Evolutionary conservation across 352 stramenopile species (phyloP), one percentile per base, ranked within the genome.

Genomic region (Phytophthora fragariaefolia): DNA sequence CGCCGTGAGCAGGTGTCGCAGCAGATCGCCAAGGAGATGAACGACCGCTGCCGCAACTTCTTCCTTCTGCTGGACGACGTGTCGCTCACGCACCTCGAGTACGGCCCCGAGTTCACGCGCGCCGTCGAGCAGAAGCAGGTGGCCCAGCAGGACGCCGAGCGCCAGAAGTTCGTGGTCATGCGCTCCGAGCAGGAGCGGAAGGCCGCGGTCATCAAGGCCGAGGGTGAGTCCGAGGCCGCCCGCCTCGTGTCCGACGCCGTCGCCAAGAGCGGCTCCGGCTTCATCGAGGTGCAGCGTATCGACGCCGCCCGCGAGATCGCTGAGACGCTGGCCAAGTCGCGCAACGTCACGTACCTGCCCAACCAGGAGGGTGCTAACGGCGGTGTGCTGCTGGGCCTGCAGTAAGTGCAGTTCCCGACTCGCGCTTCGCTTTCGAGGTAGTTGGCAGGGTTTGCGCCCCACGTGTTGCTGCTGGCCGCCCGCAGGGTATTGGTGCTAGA

Each of bases 101-200:
- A 99, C 85, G 96, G 97, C 50, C 76, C 86, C 10, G 98, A 99
- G 75, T 99, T 99, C 80, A 99, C 98, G 73, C 98, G 98, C 70
- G 98, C 98, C 71, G 99, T 99, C 83, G 98, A 99, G 88, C 79
- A 95, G 62, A 99, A 99, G 90, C 98, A 99, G 83, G 98, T 99
- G 28, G 98, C 98, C 30, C 97, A 98, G 71, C 98, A 99, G 83
- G 97, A 99, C 53, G 98, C 98, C 15, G 98, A 99, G 80, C 96
- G 97, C 54, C 96, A 99, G 77, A 98, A 99, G 76, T 99, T 99
- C 74, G 91, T 99, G 17, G 98, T 99, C 51, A 91, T 96, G 73
- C 97, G 96, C 74, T 98, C 98, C n/a, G 98, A 99, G 70, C 98
- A 99, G 82, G 98, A 99, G 81, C 84, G 80, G 48, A 85, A 97